Conservation (phyloP, 2,329 filamentous ascomycete genomes). For the Aureobasidium namibiae region DNA sequence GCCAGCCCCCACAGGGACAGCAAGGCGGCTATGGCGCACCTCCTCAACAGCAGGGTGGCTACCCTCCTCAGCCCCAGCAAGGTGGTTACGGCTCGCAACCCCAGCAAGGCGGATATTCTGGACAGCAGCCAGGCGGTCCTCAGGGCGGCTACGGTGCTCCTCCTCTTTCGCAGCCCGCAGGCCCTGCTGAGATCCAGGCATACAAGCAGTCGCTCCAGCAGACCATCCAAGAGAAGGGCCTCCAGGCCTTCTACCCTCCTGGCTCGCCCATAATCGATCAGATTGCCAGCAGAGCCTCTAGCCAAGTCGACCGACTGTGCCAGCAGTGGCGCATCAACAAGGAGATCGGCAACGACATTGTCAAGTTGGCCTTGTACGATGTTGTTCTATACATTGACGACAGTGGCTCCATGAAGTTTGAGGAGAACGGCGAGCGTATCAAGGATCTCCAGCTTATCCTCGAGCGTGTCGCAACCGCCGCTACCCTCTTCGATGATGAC, state of each 20-base stretch:
- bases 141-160: conserved; percentile 20
- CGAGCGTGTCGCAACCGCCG: conserved; percentile 54
- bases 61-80: conserved; percentile 23
- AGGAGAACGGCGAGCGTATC: conserved; percentile 59
- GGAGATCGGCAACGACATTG: conserved; percentile 55
- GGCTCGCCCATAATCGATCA: conserved; percentile 43
- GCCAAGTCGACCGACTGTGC: conserved; percentile 48
- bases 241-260: conserved; percentile 52
- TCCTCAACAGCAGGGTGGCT: conserved; percentile 14
- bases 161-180: conserved; percentile 33
- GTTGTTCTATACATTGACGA: conserved; percentile 59
- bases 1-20: conserved; percentile 25
- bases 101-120: no score
- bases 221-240: conserved; percentile 52
- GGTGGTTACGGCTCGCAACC: no score
- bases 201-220: conserved; percentile 50
- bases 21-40: conserved; percentile 21
- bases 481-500: conserved; percentile 61
- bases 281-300: conserved; percentile 41
- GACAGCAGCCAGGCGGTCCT: conserved; percentile 21
- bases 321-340: conserved; percentile 49
- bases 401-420: conserved; percentile 61
- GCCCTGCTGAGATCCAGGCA: conserved; percentile 42
- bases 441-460: conserved; percentile 58
- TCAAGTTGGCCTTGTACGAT: conserved; percentile 55